Conservation (phyloP, 2,329 filamentous ascomycete genomes). For the Stagonosporopsis tanaceti region DNA sequence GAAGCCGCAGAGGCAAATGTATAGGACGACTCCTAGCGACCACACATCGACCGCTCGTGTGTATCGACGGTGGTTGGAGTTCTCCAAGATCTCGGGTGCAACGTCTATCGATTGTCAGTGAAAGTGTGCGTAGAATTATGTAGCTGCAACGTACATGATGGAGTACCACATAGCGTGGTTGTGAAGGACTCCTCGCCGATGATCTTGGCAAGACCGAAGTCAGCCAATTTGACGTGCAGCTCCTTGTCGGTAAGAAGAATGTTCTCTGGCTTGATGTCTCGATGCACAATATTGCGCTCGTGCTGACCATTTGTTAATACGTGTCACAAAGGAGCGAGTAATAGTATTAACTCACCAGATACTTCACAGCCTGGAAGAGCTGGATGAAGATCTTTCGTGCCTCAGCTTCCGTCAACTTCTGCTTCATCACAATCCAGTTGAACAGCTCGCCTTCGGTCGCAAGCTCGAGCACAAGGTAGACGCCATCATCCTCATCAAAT, state of each 20-base stretch:
- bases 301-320: slow-evolving; percentile 67
- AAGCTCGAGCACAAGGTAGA: slow-evolving; percentile 90
- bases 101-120: slow-evolving; percentile 66
- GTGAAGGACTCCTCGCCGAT: slow-evolving; percentile 99
- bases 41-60: slow-evolving; percentile 95
- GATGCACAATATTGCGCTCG: slow-evolving; percentile 94
- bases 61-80: slow-evolving; percentile 82
- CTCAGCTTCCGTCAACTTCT: slow-evolving; percentile 85
- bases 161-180: slow-evolving; percentile 95
- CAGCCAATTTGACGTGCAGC: slow-evolving; percentile 87
- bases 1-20: slow-evolving; percentile 96
- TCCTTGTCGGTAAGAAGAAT: slow-evolving; percentile 88
- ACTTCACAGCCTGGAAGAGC: slow-evolving; percentile 92
- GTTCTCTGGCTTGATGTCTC: slow-evolving; percentile 97
- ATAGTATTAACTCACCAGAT: slow-evolving; percentile 71
- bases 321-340: neutral
- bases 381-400: slow-evolving; percentile 88
- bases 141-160: slow-evolving; percentile 68
- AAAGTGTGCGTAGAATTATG: neutral
- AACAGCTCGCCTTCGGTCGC: slow-evolving; percentile 94
- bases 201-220: slow-evolving; percentile 97
- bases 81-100: slow-evolving; percentile 91
- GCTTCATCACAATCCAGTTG: slow-evolving; percentile 90
- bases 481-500: slow-evolving; percentile 88
- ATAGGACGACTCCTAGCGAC: slow-evolving; percentile 96